phyloP scores from a whole-genome alignment of 139 green algal species.

The Coelastrella sp. region DNA sequence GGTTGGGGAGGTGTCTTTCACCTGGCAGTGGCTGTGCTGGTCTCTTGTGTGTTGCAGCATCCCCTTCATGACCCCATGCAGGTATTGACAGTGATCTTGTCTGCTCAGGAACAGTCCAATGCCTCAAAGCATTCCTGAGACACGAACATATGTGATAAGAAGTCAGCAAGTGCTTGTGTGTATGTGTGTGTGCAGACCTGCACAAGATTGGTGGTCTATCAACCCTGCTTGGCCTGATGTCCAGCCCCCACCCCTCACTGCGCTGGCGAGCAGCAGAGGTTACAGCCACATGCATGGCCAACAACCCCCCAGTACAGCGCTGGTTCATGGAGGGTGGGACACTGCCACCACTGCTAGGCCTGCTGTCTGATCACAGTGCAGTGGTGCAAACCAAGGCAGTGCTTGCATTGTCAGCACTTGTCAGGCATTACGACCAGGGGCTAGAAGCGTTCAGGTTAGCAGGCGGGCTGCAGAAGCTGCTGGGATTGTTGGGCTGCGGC shows the following conservation, averaged over 20 bases:
- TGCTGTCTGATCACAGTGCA: slow-evolving; percentile 61
- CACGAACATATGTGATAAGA: no score
- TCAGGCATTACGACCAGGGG: slow-evolving; percentile 58
- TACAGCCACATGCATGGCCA: slow-evolving; percentile 82
- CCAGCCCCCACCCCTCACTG: slow-evolving; percentile 61
- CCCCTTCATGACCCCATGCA: no score
- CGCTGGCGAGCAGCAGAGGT: slow-evolving; percentile 82
- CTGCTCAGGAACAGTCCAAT: no score
- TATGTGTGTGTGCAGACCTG: slow-evolving; percentile 70
- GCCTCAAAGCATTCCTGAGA: no score
- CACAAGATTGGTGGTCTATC: slow-evolving; percentile 84
- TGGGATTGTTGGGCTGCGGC: slow-evolving; percentile 34
- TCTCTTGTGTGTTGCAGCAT: no score
- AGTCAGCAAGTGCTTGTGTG: not conserved
- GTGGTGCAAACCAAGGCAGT: slow-evolving; percentile 56
- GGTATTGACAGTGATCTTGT: no score
- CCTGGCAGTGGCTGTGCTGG: no score
- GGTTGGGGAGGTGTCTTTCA: no score
- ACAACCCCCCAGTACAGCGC: slow-evolving; percentile 86
- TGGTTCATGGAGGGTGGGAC: slow-evolving; percentile 78
- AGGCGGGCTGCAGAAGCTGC: slow-evolving; percentile 66
- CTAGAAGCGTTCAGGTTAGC: slow-evolving; percentile 59
- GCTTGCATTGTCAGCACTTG: slow-evolving; percentile 73
- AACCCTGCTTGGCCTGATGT: slow-evolving; percentile 79
- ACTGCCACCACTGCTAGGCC: slow-evolving; percentile 66